Evolutionary conservation across 2,329 filamentous ascomycete species (phyloP).

Genomic region (Anthostomella pinea): DNA sequence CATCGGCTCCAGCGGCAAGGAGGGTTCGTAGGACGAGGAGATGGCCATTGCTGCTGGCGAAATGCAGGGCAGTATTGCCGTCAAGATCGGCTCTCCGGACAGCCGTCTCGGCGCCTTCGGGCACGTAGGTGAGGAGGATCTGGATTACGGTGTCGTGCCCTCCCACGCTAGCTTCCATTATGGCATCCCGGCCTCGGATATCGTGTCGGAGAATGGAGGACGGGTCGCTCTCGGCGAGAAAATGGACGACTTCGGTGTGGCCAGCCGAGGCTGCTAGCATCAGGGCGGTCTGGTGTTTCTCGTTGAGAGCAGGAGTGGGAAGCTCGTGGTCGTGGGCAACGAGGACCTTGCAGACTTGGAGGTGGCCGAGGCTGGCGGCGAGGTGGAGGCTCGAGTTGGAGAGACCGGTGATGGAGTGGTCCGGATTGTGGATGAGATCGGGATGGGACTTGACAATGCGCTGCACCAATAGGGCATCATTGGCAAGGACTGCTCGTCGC

Average conservation of each 20-base stretch:
- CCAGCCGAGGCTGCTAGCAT: slow-evolving; percentile 72
- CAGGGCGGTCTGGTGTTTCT: slow-evolving; percentile 74
- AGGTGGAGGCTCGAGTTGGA: slow-evolving; percentile 85
- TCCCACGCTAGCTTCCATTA: slow-evolving; percentile 61
- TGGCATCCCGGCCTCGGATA: slow-evolving; percentile 65
- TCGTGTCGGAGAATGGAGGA: slow-evolving; percentile 64
- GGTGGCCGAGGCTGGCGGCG: slow-evolving; percentile 69
- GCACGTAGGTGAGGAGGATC: slow-evolving; percentile 60
- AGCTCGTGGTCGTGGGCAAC: slow-evolving; percentile 72
- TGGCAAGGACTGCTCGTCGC: slow-evolving; percentile 75
- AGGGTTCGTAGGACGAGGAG: slow-evolving; percentile 74
- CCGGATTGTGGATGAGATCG: slow-evolving; percentile 71
- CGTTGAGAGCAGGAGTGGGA: slow-evolving; percentile 72
- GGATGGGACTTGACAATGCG: slow-evolving; percentile 76
- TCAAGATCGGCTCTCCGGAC: slow-evolving; percentile 61
- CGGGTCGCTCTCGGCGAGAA: slow-evolving; percentile 64
- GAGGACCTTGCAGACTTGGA: slow-evolving; percentile 66
- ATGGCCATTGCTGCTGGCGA: slow-evolving; percentile 79
- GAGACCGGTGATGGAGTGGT: slow-evolving; percentile 62
- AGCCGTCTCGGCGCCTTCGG: slow-evolving; percentile 50
- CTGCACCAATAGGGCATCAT: slow-evolving; percentile 67
- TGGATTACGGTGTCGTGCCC: slow-evolving; percentile 65
- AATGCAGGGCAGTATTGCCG: slow-evolving; percentile 86
- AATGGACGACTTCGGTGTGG: slow-evolving; percentile 70
- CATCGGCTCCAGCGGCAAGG: slow-evolving; percentile 74